Evolutionary conservation across 2,329 filamentous ascomycete species (phyloP).

Genomic region (Ophiostoma quercus): DNA sequence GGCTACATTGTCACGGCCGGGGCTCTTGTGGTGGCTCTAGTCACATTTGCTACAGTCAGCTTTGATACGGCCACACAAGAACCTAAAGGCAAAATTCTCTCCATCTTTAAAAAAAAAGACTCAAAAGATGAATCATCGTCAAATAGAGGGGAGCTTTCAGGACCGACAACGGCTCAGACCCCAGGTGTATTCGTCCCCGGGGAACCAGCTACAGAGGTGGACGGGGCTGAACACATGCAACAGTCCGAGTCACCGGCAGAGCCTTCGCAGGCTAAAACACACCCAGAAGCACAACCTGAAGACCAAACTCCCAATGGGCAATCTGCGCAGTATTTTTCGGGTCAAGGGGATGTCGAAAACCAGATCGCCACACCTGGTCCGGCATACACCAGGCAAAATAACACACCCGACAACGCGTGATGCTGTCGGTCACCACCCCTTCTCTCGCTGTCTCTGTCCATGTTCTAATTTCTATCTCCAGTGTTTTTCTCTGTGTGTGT

Average conservation of each 20-base stretch:
- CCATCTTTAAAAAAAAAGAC: too few species aligned
- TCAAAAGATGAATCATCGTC: too few species aligned
- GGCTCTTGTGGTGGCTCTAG: not conserved
- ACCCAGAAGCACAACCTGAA: not conserved
- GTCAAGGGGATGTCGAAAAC: not conserved
- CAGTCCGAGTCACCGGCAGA: not conserved
- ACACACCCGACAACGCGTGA: not conserved
- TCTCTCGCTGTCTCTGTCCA: too few species aligned
- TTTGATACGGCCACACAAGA: not conserved
- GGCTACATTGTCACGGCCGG: not conserved
- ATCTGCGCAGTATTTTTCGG: not conserved
- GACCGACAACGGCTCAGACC: too few species aligned
- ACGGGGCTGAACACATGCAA: not conserved
- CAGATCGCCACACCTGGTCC: not conserved
- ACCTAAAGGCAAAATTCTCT: not conserved
- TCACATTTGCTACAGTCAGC: not conserved
- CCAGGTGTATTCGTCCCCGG: not conserved
- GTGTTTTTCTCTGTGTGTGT: too few species aligned
- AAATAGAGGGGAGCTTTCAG: too few species aligned
- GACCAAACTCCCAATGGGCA: not conserved
- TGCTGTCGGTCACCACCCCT: not conserved
- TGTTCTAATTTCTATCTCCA: too few species aligned
- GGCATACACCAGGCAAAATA: not conserved
- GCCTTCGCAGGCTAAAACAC: not conserved
- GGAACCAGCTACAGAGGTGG: not conserved